Base-by-base conservation (phyloP, 1,284 basidiomycete genomes). In the Cryptococcus deneoformans region DNA sequence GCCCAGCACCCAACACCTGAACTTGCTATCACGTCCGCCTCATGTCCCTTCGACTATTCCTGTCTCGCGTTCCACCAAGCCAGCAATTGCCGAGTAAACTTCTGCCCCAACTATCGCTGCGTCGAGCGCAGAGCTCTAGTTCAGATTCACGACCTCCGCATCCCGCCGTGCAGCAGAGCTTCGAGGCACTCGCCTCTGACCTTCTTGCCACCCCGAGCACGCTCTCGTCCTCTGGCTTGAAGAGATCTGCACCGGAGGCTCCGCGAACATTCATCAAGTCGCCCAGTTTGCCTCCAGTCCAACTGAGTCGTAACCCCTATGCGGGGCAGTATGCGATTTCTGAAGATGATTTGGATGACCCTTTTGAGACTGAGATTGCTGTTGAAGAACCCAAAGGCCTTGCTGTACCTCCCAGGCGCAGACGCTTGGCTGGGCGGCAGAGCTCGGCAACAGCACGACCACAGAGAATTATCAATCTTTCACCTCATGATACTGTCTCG, bases 241-340 rank as follows among this genome's bases (percentile, higher is more conserved):
- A 42, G 16, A 11, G 40, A 42, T 42, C 40, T 11, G 5, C 40
- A 12, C 40, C 11, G 5, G 16, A 42, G 16, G 40, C 40, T 16
- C 29, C 29, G 29, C 29, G 29, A 29, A 29, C 29, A 29, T 29
- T n/a, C 43, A 10, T 44, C 43, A 44, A 38, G 39, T 46, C 52
- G 36, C 37, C 46, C 6, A 35, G 49, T 3, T 52, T 56, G 29
- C 50, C 52, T 34, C 45, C 29, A 29, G 58, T 60, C 3, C 50
- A 55, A 8, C 50, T 64, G 5, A 62, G 60, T 37, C 8, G 60
- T 16, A 64, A 64, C 20, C 60, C 60, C 12, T 62, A 54, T 16
- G 62, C 57, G 2, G 52, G 35, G 8, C 55, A 40, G 3, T 64
- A 64, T 36, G 36, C 50, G 3, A 38, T 63, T 7, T 42, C 54